Conservation (phyloP, 2,329 filamentous ascomycete genomes). For the Colletotrichum falcatum region DNA sequence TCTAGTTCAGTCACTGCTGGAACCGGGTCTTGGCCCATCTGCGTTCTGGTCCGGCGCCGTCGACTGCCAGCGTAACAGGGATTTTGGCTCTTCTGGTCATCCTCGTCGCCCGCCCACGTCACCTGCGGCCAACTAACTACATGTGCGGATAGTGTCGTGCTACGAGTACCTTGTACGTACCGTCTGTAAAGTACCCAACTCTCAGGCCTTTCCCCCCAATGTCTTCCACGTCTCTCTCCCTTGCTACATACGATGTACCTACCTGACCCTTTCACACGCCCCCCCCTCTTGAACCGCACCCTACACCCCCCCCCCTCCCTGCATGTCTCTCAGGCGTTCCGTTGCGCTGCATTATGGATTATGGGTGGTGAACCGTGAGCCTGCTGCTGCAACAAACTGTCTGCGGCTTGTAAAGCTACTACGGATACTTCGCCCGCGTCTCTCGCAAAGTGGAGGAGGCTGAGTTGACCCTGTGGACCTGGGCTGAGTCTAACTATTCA, state of each 20-base stretch:
- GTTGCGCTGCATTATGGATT: slow-evolving; percentile 26
- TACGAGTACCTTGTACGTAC: not conserved
- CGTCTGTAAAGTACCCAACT: not conserved
- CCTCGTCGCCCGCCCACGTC: slow-evolving; percentile 38
- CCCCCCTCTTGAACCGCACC: slow-evolving; percentile 21
- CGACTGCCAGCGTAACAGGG: slow-evolving; percentile 22
- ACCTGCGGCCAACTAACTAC: slow-evolving; percentile 29
- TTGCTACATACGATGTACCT: no score
- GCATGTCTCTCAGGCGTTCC: slow-evolving; percentile 21
- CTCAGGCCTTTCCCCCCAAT: slow-evolving; percentile 14
- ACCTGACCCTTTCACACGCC: slow-evolving; percentile 7
- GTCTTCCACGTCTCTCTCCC: slow-evolving; percentile 15
- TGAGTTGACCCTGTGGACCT: slow-evolving; percentile 38
- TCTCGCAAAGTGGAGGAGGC: slow-evolving; percentile 39
- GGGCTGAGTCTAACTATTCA: slow-evolving; percentile 37
- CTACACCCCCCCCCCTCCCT: not conserved
- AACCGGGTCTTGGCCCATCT: slow-evolving; percentile 11
- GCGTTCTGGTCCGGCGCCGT: slow-evolving; percentile 23
- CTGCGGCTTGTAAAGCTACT: slow-evolving; percentile 15
- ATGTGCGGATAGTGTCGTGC: no score
- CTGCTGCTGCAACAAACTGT: slow-evolving; percentile 25
- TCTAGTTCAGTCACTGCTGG: not conserved
- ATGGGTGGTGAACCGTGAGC: slow-evolving; percentile 37
- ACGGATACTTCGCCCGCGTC: slow-evolving; percentile 12
- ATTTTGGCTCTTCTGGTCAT: slow-evolving; percentile 14